Percentiles rank a stretch among this genome's conserved stretches.
These are phyloP conservation scores for Kurtzmaniella quercitrusa DNA, from an alignment of 1,139 yeast genomes.

Conservation along the genomic window DNA sequence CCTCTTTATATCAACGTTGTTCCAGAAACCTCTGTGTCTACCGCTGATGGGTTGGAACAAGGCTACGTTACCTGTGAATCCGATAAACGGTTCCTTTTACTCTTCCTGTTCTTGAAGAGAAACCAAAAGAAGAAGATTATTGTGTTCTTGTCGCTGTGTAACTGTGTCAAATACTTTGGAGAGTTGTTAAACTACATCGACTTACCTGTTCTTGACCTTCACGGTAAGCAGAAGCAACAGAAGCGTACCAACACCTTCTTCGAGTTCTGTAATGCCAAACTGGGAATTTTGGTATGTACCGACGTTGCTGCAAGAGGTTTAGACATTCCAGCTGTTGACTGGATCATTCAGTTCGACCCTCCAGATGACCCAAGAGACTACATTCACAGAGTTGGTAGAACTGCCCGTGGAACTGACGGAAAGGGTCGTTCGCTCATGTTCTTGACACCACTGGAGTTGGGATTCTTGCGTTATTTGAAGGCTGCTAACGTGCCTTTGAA, in stretches of 20 bases:
- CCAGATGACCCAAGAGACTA: constrained; percentile 99
- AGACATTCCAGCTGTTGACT: constrained; percentile 95
- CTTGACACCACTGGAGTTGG: constrained; percentile 88
- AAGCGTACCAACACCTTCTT: constrained; percentile 96
- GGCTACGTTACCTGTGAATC: constrained; percentile 98
- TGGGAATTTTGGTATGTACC: constrained; percentile 88
- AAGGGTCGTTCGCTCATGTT: constrained; percentile 95
- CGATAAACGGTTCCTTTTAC: constrained; percentile 83
- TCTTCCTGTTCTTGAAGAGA: constrained; percentile 90
- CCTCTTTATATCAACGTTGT: constrained; percentile 95
- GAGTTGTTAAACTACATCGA: constrained; percentile 93
- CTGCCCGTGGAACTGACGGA: constrained; percentile 92
- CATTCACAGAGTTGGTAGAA: constrained; percentile 96
- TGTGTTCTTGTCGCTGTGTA: constrained; percentile 93
- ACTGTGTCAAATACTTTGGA: constrained; percentile 93
- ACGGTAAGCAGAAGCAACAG: constrained; percentile 98
- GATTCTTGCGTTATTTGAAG: constrained; percentile 88
- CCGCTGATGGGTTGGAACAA: constrained; percentile 96
- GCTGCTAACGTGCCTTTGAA: constrained; percentile 96
- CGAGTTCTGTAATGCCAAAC: constrained; percentile 95
- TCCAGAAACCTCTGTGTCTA: constrained; percentile 74
- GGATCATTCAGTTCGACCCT: constrained; percentile 97
- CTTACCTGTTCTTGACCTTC: constrained; percentile 90
- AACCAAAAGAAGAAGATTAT: constrained; percentile 86
- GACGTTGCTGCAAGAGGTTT: constrained; percentile 98